A percentile compares a stretch with the other conserved stretches of the same genome.
Evolutionary conservation across 2,329 filamentous ascomycete species (phyloP).

Genomic region (Aspergillus neotritici): DNA sequence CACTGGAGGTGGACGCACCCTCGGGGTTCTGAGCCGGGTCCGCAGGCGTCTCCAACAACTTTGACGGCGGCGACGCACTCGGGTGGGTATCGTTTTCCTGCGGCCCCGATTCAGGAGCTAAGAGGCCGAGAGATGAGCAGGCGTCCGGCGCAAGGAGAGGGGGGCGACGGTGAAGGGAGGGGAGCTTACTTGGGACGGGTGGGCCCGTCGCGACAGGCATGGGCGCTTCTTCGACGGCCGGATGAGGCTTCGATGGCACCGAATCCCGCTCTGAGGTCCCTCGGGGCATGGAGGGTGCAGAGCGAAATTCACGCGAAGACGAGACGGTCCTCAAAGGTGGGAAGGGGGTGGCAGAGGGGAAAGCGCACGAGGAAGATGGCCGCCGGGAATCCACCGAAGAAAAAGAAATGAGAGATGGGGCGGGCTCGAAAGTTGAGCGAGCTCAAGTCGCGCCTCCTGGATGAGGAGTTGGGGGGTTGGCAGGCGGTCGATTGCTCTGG

Average conservation of each 20-base stretch:
- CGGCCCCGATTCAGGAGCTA: slow-evolving; percentile 24
- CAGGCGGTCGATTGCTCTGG: neutral
- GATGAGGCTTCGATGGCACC: slow-evolving; percentile 25
- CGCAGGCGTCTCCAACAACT: slow-evolving; percentile 10
- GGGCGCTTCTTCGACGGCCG: slow-evolving; percentile 26
- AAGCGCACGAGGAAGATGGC: slow-evolving; percentile 11
- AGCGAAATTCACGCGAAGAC: slow-evolving; percentile 15
- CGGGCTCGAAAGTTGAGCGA: slow-evolving; percentile 6
- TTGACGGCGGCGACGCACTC: slow-evolving; percentile 20
- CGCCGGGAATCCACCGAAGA: slow-evolving; percentile 21
- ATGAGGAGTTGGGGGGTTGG: slow-evolving; percentile 9
- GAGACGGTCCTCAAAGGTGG: slow-evolving; percentile 8
- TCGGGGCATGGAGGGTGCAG: slow-evolving; percentile 31
- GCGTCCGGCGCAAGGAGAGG: neutral
- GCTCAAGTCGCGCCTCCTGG: slow-evolving; percentile 24
- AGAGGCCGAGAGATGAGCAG: slow-evolving; percentile 9
- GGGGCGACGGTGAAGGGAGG: neutral
- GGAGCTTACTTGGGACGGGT: slow-evolving; percentile 25
- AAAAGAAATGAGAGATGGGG: slow-evolving; percentile 10
- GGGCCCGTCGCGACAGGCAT: slow-evolving; percentile 29
- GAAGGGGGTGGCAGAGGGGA: slow-evolving; percentile 7
- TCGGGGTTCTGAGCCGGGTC: slow-evolving; percentile 15
- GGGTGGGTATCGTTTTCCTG: slow-evolving; percentile 17
- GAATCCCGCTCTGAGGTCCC: slow-evolving; percentile 29
- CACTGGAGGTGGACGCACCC: slow-evolving; percentile 12